A percentile compares a stretch with the other conserved stretches of the same genome.
These are phyloP conservation scores for Epichloe hybrida DNA, from an alignment of 2,329 filamentous ascomycete genomes.

Conservation along the genomic window DNA sequence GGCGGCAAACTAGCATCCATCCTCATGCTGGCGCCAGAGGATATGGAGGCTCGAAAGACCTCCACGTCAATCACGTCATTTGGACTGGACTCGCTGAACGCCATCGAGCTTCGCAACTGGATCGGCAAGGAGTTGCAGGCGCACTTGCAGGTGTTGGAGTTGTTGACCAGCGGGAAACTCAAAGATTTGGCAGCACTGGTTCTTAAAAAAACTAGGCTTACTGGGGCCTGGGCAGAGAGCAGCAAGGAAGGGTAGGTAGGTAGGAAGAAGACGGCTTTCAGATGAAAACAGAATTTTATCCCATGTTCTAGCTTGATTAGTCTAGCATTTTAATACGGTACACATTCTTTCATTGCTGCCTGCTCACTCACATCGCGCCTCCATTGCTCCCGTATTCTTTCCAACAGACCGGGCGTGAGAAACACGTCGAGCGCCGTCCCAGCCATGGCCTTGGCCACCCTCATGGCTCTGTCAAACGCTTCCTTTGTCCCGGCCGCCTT, in stretches of 20 bases:
- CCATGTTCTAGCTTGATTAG: no score
- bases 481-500: constrained; percentile 33
- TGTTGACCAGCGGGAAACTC: constrained; percentile 35
- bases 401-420: constrained; percentile 25
- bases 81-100: constrained; percentile 34
- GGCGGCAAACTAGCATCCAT: constrained; percentile 22
- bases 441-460: constrained; percentile 34
- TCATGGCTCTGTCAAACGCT: constrained; percentile 27
- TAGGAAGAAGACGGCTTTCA: no score
- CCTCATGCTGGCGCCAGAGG: constrained; percentile 14
- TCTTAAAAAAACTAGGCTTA: constrained; percentile 14
- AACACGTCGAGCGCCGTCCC: constrained; percentile 35
- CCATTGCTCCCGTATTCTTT: constrained; percentile 20
- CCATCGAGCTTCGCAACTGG: constrained; percentile 38
- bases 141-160: constrained; percentile 39
- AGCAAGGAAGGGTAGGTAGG: no score
- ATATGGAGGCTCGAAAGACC: constrained; percentile 11
- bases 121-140: constrained; percentile 29
- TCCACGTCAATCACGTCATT: constrained; percentile 13
- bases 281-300: no score
- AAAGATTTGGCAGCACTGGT: constrained; percentile 12
- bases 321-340: no score
- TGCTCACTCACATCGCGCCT: not conserved
- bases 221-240: constrained; percentile 8
- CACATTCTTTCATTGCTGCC: not conserved